Base-by-base conservation (phyloP, 2,329 filamentous ascomycete genomes). In the Thelonectria olida region DNA sequence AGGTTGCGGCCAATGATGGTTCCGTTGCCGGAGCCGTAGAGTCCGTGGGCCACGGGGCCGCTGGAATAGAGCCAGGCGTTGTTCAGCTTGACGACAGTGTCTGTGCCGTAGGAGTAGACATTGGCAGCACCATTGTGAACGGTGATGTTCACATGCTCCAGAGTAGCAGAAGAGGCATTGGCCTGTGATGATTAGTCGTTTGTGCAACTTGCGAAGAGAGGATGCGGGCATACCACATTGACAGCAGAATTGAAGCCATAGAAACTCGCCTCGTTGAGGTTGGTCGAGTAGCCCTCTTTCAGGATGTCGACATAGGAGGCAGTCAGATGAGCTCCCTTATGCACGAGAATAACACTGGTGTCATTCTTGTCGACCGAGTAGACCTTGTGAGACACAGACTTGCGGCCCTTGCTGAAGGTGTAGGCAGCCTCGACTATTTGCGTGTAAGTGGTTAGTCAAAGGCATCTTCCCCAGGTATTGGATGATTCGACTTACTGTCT, bases 191-290 rank as follows among this genome's bases (percentile, higher is more conserved):
- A 5, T 12, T 13, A 48, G 23, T 42, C 20, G 25, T n/a, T 8
- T 25, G 20, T 17, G 15, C 3, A n/a, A 10, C 4, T 2, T 23
- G 38, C 25, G 22, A 20, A 7, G 28, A 19, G 41, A 27, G 27
- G 15, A 28, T 17, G n/a, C 23, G 38, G 17, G 57, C 58, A 13
- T 45, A 61, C 58, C 28, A 61, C 52, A 17, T 61, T 61, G 39
- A 61, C 31, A 12, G 58, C 58, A 22, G 58, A 45, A 8, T 61
- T 61, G 41, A 61, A 61, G 9, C 58, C 58, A 28, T 48, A 61
- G 47, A 61, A 61, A 19, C 58, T 61, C 20, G 58, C 58, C 23
- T 56, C 53, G 52, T 61, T 56, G 23, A 61, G 58, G 58, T 61
- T 61, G 31, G 34, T 51, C 2, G 58, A 56, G 47, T 61, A 61